A percentile compares a stretch with the other conserved stretches of the same genome.
phyloP scores from a whole-genome alignment of 768 basidiomycete species.

The Suillus alpinus region DNA sequence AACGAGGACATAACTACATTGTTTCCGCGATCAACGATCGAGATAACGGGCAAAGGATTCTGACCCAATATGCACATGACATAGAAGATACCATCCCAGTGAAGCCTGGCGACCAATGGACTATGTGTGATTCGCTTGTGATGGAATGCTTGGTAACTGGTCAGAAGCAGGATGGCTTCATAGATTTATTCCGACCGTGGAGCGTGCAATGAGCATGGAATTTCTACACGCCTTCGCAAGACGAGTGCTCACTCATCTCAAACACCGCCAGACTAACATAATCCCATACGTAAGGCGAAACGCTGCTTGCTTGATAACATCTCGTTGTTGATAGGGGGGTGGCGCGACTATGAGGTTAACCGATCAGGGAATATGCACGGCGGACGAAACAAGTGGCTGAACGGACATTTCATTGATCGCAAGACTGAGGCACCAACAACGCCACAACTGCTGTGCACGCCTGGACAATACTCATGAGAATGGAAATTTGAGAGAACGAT shows the following conservation, averaged over 20 bases:
- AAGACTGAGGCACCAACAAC: not conserved
- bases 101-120: not conserved
- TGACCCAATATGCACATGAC: not conserved
- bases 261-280: conserved; percentile 21
- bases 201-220: not conserved
- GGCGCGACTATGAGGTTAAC: not conserved
- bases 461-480: not conserved
- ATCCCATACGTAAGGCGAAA: conserved; percentile 28
- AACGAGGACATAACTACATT: not conserved
- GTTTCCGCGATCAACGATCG: not conserved
- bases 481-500: not conserved
- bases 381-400: not conserved
- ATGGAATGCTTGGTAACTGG: not conserved
- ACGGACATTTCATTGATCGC: conserved; percentile 3
- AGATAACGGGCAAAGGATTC: not conserved
- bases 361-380: not conserved
- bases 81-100: not conserved
- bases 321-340: not conserved
- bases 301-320: not conserved
- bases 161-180: conserved; percentile 2
- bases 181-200: not conserved
- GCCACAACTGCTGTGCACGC: not conserved
- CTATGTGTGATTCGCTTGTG: not conserved
- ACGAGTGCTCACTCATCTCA: not conserved
- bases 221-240: not conserved